Conservation (phyloP, 441 rosid species). For the Croton setiger region DNA sequence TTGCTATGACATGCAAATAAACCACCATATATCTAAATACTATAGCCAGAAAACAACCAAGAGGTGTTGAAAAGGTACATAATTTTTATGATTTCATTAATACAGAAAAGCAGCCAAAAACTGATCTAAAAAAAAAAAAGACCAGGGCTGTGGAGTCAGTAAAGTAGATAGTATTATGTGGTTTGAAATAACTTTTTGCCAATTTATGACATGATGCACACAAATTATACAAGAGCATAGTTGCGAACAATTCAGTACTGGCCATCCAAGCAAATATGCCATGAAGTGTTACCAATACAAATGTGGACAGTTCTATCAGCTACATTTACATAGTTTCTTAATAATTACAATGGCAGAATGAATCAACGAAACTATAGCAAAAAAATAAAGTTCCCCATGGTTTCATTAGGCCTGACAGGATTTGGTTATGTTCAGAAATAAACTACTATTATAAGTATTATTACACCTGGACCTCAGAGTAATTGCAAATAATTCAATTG, state of each 20-base stretch:
- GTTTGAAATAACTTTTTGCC: too few species aligned
- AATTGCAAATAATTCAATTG: not conserved
- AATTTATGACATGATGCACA: too few species aligned
- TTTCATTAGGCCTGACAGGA: not conserved
- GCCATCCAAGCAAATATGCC: too few species aligned
- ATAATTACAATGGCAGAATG: too few species aligned
- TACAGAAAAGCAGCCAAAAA: not conserved
- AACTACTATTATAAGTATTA: too few species aligned
- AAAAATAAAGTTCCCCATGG: not conserved
- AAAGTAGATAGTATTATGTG: too few species aligned
- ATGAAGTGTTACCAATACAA: too few species aligned
- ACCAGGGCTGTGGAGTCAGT: not conserved
- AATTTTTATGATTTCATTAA: not conserved
- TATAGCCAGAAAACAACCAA: not conserved
- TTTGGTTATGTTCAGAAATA: not conserved
- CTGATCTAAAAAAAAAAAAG: not conserved
- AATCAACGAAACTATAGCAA: not conserved
- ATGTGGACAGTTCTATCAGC: too few species aligned
- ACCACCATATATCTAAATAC: not conserved
- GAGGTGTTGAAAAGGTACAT: not conserved
- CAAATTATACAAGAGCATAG: too few species aligned
- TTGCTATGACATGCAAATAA: not conserved
- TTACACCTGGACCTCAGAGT: not conserved
- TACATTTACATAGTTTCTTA: too few species aligned
- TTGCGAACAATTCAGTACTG: too few species aligned